Evolutionary conservation across 2,329 filamentous ascomycete genomes (phyloP), one percentile per base, ranked within the genome.

Genomic region (Ilyonectria sp.): DNA sequence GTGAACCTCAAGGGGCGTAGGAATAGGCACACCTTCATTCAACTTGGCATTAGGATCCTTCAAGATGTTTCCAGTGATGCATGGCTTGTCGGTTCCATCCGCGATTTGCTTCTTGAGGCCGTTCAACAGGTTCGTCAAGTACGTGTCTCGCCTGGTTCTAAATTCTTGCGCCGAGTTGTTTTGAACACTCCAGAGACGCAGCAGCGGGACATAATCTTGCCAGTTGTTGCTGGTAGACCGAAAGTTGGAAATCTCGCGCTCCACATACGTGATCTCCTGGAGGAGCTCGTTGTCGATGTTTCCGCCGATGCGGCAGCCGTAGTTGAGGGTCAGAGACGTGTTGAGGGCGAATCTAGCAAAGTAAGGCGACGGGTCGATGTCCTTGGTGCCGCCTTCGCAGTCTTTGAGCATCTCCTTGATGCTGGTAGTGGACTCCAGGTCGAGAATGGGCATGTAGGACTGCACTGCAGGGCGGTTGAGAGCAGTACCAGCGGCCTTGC

Each of bases 171-270:
- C 92, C 55, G 89, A 86, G 3, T 84, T 84, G 74, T 89, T 94
- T 69, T 86, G 86, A 35, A 85, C 88, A 2, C 90, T 87, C 71
- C 89, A 86, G 2, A 94, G 78, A 31, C 93, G 86, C 67, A 96
- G 78, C 6, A 95, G 75, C 0, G 93, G 93, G n/a, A 96, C 89
- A 72, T 95, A 95, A 75, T 96, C 93, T 75, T 94, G 92, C 89
- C 92, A 93, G 78, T 95, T 95, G 76, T 94, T 94, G 74, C 91
- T 93, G 0, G 93, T 95, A 29, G 89, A 92, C 54, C 93, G 84
- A 76, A 95, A 92, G 73, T 93, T 93, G 60, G 90, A 92, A 26
- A 96, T 90, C 6, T 90, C 90, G 33, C 92, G 87, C 78, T 95
- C 93, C 3, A 95, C 93, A 53, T 90, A 85, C 0, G 90, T 89